Conservation (phyloP, 805 yeast genomes). For the Ogataea dorogensis region DNA sequence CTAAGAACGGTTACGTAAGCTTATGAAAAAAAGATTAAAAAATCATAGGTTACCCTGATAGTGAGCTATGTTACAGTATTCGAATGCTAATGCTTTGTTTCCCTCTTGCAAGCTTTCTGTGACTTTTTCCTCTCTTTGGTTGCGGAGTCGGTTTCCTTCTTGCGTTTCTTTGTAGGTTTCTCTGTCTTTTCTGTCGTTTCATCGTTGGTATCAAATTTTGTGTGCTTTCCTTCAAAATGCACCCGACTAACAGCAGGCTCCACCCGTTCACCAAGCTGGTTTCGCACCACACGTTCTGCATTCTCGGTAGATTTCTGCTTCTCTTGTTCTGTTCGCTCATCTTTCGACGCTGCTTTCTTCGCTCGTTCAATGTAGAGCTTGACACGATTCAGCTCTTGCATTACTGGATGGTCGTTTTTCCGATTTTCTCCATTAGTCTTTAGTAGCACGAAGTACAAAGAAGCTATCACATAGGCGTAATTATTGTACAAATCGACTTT, state of each 20-base stretch:
- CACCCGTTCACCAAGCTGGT: conserved; percentile 16
- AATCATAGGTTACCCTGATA: conserved; percentile 6
- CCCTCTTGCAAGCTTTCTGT: background rate
- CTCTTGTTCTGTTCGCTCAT: conserved; percentile 25
- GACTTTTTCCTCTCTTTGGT: conserved; percentile 1
- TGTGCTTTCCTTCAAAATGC: conserved; percentile 55
- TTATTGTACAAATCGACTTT: conserved; percentile 35
- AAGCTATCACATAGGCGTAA: conserved; percentile 51
- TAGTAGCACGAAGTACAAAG: conserved; percentile 57
- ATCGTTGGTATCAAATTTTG: conserved; percentile 37
- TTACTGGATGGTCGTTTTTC: conserved; percentile 58
- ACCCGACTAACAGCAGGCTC: conserved; percentile 53
- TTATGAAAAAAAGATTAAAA: no score
- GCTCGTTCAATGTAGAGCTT: conserved; percentile 65
- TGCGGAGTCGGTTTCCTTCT: conserved; percentile 1
- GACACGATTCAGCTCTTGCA: conserved; percentile 64
- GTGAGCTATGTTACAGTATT: no score
- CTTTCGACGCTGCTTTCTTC: conserved; percentile 38
- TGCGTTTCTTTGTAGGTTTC: conserved; percentile 4
- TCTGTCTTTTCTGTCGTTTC: conserved; percentile 4
- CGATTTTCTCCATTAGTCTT: conserved; percentile 54
- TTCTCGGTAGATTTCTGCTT: conserved; percentile 31
- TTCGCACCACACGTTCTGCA: conserved; percentile 42
- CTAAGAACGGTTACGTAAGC: conserved; percentile 6
- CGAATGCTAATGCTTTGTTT: background rate